Conservation (phyloP, 106 monocot species). For the Dioscorea dumetorum region DNA sequence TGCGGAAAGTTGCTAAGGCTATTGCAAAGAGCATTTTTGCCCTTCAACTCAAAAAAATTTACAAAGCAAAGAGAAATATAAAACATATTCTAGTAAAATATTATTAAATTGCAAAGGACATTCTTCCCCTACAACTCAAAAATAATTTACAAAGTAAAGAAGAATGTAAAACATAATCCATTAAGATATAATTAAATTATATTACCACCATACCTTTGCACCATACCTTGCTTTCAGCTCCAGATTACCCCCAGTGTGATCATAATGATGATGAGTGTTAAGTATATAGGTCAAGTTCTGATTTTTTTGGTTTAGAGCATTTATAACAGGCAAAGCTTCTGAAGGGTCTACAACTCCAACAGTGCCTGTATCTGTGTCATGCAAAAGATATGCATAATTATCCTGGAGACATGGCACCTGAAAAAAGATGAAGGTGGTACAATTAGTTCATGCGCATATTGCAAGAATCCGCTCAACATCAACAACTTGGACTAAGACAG, state of each 20-base stretch:
- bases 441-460: background rate
- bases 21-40: too few species aligned
- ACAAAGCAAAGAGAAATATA: too few species aligned
- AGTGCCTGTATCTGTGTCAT: constrained; percentile 86
- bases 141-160: too few species aligned
- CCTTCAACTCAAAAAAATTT: too few species aligned
- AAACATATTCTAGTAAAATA: too few species aligned
- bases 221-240: constrained; percentile 91
- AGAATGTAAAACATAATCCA: too few species aligned
- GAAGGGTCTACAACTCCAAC: constrained; percentile 96
- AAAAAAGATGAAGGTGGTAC: background rate
- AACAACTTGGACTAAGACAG: background rate
- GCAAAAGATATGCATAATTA: constrained; percentile 95
- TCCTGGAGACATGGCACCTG: constrained; percentile 93
- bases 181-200: too few species aligned
- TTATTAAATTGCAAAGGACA: too few species aligned
- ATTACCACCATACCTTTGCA: constrained; percentile 64
- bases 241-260: constrained; percentile 96
- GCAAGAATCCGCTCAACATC: background rate
- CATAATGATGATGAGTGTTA: constrained; percentile 96
- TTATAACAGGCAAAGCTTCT: constrained; percentile 80
- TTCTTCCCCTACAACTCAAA: too few species aligned
- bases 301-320: constrained; percentile 64
- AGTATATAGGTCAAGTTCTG: constrained; percentile 88
- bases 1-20: too few species aligned